Evolutionary conservation across 2,329 filamentous ascomycete species (phyloP).

Genomic region (Pseudonectria foliicola): DNA sequence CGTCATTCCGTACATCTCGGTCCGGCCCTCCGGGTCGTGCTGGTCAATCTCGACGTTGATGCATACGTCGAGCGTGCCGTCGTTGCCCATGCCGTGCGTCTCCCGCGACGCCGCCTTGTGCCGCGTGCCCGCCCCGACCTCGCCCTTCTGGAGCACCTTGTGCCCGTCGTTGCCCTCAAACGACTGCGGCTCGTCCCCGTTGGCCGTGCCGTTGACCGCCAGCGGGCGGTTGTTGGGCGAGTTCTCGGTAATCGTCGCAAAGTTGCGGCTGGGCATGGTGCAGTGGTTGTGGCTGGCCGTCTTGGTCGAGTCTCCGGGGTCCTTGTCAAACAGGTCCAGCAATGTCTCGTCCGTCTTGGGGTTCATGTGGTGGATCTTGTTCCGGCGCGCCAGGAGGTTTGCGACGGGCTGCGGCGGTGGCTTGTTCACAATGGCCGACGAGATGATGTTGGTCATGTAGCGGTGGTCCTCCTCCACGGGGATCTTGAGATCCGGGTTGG

Average conservation of each 20-base stretch:
- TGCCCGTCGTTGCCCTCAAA: conserved; percentile 56
- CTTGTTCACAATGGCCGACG: conserved; percentile 92
- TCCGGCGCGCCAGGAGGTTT: conserved; percentile 82
- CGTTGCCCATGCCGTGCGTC: conserved; percentile 47
- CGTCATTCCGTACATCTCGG: conserved; percentile 74
- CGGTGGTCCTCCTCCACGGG: conserved; percentile 77
- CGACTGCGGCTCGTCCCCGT: conserved; percentile 12
- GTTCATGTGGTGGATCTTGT: conserved; percentile 69
- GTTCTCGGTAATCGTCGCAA: conserved; percentile 85
- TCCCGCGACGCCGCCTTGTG: conserved; percentile 63
- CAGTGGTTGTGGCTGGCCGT: conserved; percentile 70
- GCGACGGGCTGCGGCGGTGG: conserved; percentile 82
- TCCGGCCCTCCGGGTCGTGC: conserved; percentile 71
- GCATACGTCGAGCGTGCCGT: conserved; percentile 68
- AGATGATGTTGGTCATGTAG: conserved; percentile 93
- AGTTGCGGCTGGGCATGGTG: conserved; percentile 91
- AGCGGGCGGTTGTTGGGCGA: conserved; percentile 46
- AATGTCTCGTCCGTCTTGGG: conserved; percentile 82
- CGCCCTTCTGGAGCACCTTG: conserved; percentile 65
- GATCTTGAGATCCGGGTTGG: conserved; percentile 71
- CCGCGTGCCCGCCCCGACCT: conserved; percentile 67
- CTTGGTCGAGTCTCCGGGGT: conserved; percentile 72
- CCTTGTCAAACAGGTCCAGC: conserved; percentile 84
- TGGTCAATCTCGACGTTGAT: conserved; percentile 86
- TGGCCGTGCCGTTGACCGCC: conserved; percentile 17